Evolutionary conservation across 1,284 basidiomycete genomes (phyloP).

Genomic region (Takashimella tepidaria): DNA sequence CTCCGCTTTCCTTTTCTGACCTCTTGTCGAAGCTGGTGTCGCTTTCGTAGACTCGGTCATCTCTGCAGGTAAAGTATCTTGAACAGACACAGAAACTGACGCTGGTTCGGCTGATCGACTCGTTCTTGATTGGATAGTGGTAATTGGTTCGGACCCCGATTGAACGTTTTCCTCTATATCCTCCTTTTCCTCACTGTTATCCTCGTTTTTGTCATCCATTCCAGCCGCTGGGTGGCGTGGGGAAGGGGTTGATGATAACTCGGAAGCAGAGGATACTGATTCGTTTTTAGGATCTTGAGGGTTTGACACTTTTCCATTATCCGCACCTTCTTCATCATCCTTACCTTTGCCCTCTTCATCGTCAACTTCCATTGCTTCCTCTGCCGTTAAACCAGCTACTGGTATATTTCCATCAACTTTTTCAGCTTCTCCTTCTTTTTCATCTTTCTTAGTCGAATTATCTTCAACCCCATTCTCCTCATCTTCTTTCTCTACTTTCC

Average conservation of each 20-base stretch:
- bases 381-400: background rate
- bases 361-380: conserved; percentile 7
- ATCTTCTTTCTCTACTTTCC: conserved; percentile 1
- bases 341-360: background rate
- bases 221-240: background rate
- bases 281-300: background rate
- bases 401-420: background rate
- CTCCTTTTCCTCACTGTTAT: background rate
- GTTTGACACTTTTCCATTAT: background rate
- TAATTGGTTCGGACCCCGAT: too few relatives aligned
- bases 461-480: background rate
- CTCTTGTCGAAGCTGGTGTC: conserved; percentile 1
- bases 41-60: too few relatives aligned
- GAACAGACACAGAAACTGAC: background rate
- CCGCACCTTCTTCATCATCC: background rate
- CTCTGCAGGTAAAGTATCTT: background rate
- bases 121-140: background rate
- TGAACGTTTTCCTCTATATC: background rate
- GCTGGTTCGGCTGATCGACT: background rate
- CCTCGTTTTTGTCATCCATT: background rate
- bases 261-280: background rate
- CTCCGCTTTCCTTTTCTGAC: background rate
- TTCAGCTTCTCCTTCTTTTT: background rate
- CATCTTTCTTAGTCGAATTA: background rate
- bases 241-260: background rate